Conservation (phyloP, 306 rosid species). For the Arachis stenosperma region DNA sequence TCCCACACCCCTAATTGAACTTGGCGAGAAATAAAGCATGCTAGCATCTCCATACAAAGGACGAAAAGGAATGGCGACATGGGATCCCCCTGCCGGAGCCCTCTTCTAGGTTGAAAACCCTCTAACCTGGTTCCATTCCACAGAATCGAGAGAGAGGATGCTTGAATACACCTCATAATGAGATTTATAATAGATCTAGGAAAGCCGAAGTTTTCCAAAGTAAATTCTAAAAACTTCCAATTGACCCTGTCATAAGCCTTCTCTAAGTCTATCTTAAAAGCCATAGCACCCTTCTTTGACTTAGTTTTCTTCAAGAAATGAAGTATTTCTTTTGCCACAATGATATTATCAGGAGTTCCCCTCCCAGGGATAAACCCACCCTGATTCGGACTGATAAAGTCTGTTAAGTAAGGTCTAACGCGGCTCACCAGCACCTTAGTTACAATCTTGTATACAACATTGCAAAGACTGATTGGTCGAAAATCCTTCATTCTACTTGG, state of each 20-base stretch:
- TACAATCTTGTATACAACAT: too few species aligned
- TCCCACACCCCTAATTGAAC: not conserved
- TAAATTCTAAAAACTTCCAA: not conserved
- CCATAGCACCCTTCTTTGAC: not conserved
- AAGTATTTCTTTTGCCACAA: too few species aligned
- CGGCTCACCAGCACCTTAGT: not conserved
- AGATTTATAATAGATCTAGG: not conserved
- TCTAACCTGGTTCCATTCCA: not conserved
- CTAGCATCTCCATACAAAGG: not conserved
- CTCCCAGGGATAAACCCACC: not conserved
- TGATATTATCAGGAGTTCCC: not conserved
- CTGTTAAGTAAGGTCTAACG: not conserved
- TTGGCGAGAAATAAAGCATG: too few species aligned
- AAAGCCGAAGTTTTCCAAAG: not conserved
- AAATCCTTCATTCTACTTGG: too few species aligned
- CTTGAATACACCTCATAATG: not conserved
- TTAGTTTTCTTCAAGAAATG: not conserved
- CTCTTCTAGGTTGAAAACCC: too few species aligned
- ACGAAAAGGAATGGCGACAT: not conserved
- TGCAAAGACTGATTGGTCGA: not conserved
- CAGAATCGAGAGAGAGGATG: not conserved
- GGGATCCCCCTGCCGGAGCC: too few species aligned
- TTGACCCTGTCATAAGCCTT: not conserved
- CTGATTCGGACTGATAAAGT: not conserved
- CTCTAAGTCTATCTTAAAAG: not conserved